Evolutionary conservation across 2,329 filamentous ascomycete species (phyloP).

Genomic region (Fusarium nurragi): DNA sequence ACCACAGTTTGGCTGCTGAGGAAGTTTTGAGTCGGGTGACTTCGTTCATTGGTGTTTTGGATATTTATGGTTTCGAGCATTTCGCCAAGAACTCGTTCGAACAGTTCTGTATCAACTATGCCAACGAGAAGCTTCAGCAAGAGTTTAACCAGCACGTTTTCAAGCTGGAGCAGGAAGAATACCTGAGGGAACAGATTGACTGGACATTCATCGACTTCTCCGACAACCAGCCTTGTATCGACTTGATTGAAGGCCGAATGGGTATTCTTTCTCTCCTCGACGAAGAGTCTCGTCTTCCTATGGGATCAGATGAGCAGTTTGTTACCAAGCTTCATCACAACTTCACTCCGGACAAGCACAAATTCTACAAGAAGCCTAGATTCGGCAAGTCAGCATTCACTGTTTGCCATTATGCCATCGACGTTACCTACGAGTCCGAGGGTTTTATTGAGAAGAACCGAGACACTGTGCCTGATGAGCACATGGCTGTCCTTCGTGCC

Average conservation of each 20-base stretch:
- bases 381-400: constrained; percentile 98
- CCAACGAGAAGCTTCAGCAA: constrained; percentile 98
- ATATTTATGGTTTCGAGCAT: constrained; percentile 99
- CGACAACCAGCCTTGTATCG: constrained; percentile 98
- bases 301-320: constrained; percentile 97
- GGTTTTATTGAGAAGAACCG: constrained; percentile 99
- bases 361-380: constrained; percentile 98
- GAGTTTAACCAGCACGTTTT: constrained; percentile 99
- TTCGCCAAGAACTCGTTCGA: constrained; percentile 99
- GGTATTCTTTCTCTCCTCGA: constrained; percentile 92
- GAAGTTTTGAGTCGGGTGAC: constrained; percentile 82
- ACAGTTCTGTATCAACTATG: constrained; percentile 99
- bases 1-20: constrained; percentile 87
- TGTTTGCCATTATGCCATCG: constrained; percentile 96
- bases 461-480: constrained; percentile 97
- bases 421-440: constrained; percentile 98
- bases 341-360: constrained; percentile 88
- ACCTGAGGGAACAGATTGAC: constrained; percentile 93
- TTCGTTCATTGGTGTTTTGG: constrained; percentile 96
- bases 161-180: constrained; percentile 98
- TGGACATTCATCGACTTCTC: constrained; percentile 99
- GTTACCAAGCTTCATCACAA: constrained; percentile 96
- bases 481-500: constrained; percentile 88
- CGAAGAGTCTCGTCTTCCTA: constrained; percentile 94
- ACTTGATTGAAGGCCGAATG: constrained; percentile 96